These are phyloP conservation scores for Tilletia indica DNA, from an alignment of 1,284 basidiomycete species.

Conservation along the genomic window DNA sequence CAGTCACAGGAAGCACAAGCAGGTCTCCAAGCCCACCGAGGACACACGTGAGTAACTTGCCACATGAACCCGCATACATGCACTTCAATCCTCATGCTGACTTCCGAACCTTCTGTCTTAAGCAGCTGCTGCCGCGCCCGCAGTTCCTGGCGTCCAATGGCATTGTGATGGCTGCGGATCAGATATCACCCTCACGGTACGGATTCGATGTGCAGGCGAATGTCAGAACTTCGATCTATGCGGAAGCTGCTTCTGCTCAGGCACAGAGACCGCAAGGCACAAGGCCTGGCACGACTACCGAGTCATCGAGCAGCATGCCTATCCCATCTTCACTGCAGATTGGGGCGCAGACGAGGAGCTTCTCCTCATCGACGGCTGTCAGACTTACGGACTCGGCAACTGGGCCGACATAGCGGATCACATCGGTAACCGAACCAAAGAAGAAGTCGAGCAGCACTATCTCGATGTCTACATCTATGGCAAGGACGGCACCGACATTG, in stretches of 20 bases:
- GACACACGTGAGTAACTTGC: slow-evolving; percentile 29
- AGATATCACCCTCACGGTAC: slow-evolving; percentile 54
- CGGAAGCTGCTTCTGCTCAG: slow-evolving; percentile 77
- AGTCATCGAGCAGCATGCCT: slow-evolving; percentile 90
- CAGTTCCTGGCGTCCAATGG: slow-evolving; percentile 53
- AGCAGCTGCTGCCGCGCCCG: slow-evolving; percentile 28
- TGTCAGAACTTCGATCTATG: slow-evolving; percentile 59
- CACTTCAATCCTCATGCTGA: not conserved
- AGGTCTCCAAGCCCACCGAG: slow-evolving; percentile 44
- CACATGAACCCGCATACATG: not conserved
- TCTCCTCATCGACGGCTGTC: slow-evolving; percentile 82
- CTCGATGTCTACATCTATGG: slow-evolving; percentile 71
- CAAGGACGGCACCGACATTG: slow-evolving; percentile 39
- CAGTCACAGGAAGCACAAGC: slow-evolving; percentile 54
- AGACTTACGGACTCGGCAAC: slow-evolving; percentile 87
- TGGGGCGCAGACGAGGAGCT: slow-evolving; percentile 99
- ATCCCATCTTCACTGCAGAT: slow-evolving; percentile 89
- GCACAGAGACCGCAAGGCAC: slow-evolving; percentile 83
- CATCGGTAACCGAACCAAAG: slow-evolving; percentile 87
- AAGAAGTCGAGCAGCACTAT: slow-evolving; percentile 92
- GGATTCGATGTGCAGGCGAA: slow-evolving; percentile 52
- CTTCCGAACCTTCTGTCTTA: not conserved
- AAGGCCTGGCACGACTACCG: slow-evolving; percentile 87
- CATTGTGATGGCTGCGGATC: slow-evolving; percentile 55
- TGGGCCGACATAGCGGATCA: slow-evolving; percentile 97